Percentiles rank a stretch among this genome's conserved stretches.
These are phyloP conservation scores for Cymbopogon flexuosus DNA, from an alignment of 202 grass and related monocot species.

Conservation along the genomic window DNA sequence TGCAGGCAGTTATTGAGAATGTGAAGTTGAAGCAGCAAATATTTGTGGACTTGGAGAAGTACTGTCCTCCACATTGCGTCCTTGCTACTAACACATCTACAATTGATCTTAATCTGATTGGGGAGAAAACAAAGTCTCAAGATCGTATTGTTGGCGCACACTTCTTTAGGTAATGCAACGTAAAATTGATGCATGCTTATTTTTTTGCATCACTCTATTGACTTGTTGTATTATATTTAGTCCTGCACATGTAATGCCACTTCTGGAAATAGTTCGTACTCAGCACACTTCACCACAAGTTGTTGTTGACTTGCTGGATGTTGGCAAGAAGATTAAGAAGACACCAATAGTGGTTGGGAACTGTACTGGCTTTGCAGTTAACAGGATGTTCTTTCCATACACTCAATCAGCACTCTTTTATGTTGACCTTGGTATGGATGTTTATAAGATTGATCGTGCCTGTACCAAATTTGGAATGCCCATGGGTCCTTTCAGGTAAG, in stretches of 20 bases:
- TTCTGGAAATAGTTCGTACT: constrained; percentile 82
- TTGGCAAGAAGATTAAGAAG: constrained; percentile 85
- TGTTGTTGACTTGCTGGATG: constrained; percentile 71
- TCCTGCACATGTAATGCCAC: constrained; percentile 87
- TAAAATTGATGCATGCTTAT: neutral
- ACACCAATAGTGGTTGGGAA: constrained; percentile 83
- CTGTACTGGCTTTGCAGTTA: constrained; percentile 77
- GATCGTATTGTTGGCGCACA: constrained; percentile 80
- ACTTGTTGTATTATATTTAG: constrained; percentile 39
- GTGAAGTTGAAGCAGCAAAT: constrained; percentile 82
- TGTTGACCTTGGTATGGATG: constrained; percentile 73
- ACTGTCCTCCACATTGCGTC: constrained; percentile 63
- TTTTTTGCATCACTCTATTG: neutral
- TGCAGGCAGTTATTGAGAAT: constrained; percentile 78
- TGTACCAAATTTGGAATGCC: constrained; percentile 93
- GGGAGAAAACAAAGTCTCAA: constrained; percentile 68
- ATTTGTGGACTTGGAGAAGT: constrained; percentile 72
- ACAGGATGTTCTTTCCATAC: constrained; percentile 92
- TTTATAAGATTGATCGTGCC: constrained; percentile 70
- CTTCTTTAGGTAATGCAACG: constrained; percentile 66
- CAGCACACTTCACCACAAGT: constrained; percentile 61
- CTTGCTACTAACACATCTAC: constrained; percentile 86
- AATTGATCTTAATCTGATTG: constrained; percentile 87
- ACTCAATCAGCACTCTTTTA: constrained; percentile 68
- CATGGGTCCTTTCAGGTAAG: constrained; percentile 92